Conservation (phyloP, 2,329 filamentous ascomycete genomes). For the Clonostachys chloroleuca region DNA sequence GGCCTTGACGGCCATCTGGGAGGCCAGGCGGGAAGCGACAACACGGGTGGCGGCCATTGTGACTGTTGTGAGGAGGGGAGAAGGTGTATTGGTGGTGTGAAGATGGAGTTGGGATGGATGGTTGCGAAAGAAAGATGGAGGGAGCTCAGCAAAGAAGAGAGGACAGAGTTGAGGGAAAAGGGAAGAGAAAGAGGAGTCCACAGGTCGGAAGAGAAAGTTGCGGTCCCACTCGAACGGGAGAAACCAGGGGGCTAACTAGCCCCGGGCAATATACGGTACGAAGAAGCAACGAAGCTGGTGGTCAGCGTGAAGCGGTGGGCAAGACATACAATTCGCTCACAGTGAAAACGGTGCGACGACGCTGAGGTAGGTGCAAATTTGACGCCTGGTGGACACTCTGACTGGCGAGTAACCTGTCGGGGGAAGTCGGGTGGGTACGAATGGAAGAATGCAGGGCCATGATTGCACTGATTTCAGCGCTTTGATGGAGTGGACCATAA, state of each 20-base stretch:
- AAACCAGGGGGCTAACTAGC: neutral
- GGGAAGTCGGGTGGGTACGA: slow-evolving; percentile 5
- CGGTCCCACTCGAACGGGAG: slow-evolving; percentile 20
- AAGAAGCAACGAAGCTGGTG: neutral
- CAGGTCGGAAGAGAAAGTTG: slow-evolving; percentile 19
- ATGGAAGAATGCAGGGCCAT: slow-evolving; percentile 1
- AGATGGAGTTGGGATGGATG: slow-evolving; percentile 21
- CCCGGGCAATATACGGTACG: neutral
- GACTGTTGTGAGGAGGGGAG: slow-evolving; percentile 43
- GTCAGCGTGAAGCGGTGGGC: neutral
- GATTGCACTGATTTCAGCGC: slow-evolving; percentile 1
- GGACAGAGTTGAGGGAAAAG: slow-evolving; percentile 17
- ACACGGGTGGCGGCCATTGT: slow-evolving; percentile 79
- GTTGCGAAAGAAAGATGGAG: slow-evolving; percentile 23
- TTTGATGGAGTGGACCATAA: slow-evolving; percentile 4
- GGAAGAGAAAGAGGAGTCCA: slow-evolving; percentile 34
- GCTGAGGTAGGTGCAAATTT: slow-evolving; percentile 2
- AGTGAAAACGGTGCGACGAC: neutral
- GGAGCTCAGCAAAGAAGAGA: slow-evolving; percentile 19
- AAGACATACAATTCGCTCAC: neutral
- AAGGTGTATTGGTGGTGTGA: slow-evolving; percentile 11
- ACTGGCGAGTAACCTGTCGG: slow-evolving; percentile 2
- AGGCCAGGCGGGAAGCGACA: slow-evolving; percentile 73
- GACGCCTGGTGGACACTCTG: neutral
- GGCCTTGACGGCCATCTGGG: slow-evolving; percentile 73